These are phyloP conservation scores for Pleurotus platypus DNA, from an alignment of 768 basidiomycete species.

Conservation along the genomic window DNA sequence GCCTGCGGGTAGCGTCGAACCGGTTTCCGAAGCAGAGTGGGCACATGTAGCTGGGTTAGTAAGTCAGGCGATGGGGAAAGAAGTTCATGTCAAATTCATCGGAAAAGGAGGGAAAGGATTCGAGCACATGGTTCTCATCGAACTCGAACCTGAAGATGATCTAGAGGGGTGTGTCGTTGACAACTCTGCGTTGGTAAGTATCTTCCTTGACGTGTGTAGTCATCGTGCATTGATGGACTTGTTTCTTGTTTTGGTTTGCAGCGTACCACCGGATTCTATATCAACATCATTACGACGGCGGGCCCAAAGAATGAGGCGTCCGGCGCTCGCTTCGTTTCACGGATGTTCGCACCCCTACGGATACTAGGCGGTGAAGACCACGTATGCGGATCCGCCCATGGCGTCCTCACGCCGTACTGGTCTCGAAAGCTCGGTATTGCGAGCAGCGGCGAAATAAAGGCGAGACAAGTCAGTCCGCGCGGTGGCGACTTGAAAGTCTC, in stretches of 20 bases:
- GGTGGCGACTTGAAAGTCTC: constrained; percentile 41
- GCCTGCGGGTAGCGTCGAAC: constrained; percentile 21
- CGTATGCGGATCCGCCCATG: constrained; percentile 54
- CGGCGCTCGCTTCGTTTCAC: constrained; percentile 39
- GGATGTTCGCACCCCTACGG: constrained; percentile 42
- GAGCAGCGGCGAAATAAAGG: constrained; percentile 30
- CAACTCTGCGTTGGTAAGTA: constrained; percentile 29
- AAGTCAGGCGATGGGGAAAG: constrained; percentile 33
- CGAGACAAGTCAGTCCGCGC: constrained; percentile 48
- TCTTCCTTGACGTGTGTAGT: neutral
- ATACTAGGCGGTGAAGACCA: constrained; percentile 39
- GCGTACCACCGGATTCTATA: constrained; percentile 28
- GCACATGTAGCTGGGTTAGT: constrained; percentile 25
- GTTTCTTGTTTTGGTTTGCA: constrained; percentile 11
- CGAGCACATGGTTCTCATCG: constrained; percentile 33
- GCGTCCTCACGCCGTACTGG: constrained; percentile 49
- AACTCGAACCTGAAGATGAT: constrained; percentile 36
- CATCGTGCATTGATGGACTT: neutral
- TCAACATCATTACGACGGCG: constrained; percentile 36
- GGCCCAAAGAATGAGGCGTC: constrained; percentile 17
- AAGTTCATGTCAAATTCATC: constrained; percentile 32
- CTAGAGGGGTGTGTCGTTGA: constrained; percentile 28
- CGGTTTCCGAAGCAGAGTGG: constrained; percentile 25
- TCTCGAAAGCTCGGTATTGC: constrained; percentile 28
- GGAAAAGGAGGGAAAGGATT: constrained; percentile 31